Evolutionary conservation across 108 stramenopile genomes (phyloP).

Genomic region (Nannochloropsis gaditana): DNA sequence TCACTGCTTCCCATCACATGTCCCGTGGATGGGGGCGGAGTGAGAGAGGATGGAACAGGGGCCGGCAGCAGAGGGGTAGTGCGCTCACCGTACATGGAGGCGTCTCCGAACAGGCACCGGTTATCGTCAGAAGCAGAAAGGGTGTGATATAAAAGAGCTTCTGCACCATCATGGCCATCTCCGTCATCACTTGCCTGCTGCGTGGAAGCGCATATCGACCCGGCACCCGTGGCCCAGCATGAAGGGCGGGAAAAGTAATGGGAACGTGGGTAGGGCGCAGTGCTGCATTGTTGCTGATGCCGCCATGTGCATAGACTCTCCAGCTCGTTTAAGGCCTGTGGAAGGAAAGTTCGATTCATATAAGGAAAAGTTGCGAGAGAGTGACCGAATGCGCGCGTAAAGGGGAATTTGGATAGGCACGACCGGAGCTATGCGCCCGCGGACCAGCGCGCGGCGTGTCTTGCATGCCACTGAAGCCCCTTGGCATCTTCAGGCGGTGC

Average conservation of each 20-base stretch:
- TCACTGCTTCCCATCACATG: background rate
- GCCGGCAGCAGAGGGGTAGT: background rate
- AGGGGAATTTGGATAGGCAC: too few species aligned
- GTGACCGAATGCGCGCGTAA: too few species aligned
- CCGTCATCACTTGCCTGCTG: background rate
- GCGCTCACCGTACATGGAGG: background rate
- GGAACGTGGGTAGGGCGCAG: background rate
- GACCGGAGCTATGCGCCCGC: too few species aligned
- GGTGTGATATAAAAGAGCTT: background rate
- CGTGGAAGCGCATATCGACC: background rate
- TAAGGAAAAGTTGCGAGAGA: too few species aligned
- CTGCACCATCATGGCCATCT: background rate
- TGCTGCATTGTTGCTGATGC: background rate
- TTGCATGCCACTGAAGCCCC: too few species aligned
- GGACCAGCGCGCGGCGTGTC: too few species aligned
- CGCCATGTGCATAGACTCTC: background rate
- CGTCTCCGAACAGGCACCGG: background rate
- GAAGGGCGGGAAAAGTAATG: background rate
- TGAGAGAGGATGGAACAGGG: background rate
- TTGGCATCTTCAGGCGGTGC: too few species aligned
- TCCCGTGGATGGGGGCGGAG: background rate
- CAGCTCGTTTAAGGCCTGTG: background rate
- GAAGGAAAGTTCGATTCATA: background rate
- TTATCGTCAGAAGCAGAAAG: background rate
- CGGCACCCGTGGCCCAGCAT: background rate